phyloP scores from a whole-genome alignment of 345 rosid species.

The Triadica sebifera region DNA sequence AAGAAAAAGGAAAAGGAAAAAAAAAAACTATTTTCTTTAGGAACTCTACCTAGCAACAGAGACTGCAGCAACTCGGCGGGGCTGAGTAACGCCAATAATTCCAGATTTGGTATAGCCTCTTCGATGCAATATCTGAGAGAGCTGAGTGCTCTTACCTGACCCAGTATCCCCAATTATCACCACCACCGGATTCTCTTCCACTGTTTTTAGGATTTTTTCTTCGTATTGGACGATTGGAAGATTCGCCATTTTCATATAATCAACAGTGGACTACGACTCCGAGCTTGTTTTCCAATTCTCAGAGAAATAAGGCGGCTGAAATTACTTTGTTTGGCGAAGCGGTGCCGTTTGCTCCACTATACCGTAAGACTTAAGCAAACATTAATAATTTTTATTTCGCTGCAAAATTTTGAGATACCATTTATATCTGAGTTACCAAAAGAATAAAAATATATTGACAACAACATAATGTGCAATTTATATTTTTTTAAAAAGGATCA shows the following conservation, averaged over 20 bases:
- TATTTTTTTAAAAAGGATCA: too few relatives aligned
- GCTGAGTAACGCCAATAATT: constrained; percentile 79
- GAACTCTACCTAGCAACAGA: constrained; percentile 70
- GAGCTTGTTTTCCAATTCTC: too few relatives aligned
- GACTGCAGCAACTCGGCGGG: constrained; percentile 95
- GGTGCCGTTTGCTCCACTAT: too few relatives aligned
- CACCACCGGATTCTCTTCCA: constrained; percentile 68
- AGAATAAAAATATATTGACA: too few relatives aligned
- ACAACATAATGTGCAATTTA: too few relatives aligned
- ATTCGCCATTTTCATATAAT: constrained; percentile 42
- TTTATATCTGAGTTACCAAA: too few relatives aligned
- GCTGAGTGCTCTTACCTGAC: constrained; percentile 97
- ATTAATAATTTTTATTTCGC: too few relatives aligned
- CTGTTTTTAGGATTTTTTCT: constrained; percentile 63
- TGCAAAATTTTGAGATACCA: too few relatives aligned
- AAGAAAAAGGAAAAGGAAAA: neutral
- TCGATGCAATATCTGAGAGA: constrained; percentile 88
- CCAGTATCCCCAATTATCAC: constrained; percentile 92
- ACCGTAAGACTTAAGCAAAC: too few relatives aligned
- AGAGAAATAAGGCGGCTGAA: too few relatives aligned
- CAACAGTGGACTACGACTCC: too few relatives aligned
- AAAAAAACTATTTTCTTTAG: neutral
- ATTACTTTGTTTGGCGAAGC: too few relatives aligned
- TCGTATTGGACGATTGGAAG: constrained; percentile 83
- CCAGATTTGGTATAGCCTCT: constrained; percentile 75